These are phyloP conservation scores for Boletus sp. DNA, from an alignment of 768 basidiomycete genomes.

Conservation along the genomic window DNA sequence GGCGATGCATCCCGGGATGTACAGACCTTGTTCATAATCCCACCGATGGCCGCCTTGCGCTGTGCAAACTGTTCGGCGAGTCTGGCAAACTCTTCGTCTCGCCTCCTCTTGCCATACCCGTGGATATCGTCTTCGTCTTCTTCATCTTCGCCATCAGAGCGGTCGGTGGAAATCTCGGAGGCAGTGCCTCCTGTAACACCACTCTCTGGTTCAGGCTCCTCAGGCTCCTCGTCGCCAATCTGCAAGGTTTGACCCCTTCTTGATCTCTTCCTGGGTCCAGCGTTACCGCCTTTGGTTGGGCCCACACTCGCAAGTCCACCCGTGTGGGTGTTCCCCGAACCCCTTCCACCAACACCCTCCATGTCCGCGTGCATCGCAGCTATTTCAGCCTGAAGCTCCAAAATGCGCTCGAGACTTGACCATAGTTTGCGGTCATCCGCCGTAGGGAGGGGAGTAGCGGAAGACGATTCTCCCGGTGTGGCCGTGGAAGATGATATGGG, in stretches of 20 bases:
- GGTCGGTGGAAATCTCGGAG: constrained; percentile 26
- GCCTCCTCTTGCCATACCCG: constrained; percentile 48
- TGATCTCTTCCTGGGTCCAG: constrained; percentile 18
- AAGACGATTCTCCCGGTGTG: constrained; percentile 3
- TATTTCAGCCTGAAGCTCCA: constrained; percentile 69
- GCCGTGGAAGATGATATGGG: constrained; percentile 7
- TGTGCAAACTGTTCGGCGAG: constrained; percentile 67
- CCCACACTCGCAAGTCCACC: constrained; percentile 2
- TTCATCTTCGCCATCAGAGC: constrained; percentile 34
- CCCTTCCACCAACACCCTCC: constrained; percentile 49
- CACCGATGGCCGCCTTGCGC: constrained; percentile 63
- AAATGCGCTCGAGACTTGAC: constrained; percentile 63
- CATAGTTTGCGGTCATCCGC: constrained; percentile 53
- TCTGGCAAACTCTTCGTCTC: constrained; percentile 67
- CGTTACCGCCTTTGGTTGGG: constrained; percentile 12
- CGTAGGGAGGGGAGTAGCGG: constrained; percentile 4
- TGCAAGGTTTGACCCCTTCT: constrained; percentile 36
- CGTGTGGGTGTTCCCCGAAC: constrained; percentile 3
- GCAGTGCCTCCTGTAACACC: constrained; percentile 9
- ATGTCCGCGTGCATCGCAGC: constrained; percentile 71
- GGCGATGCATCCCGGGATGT: not conserved
- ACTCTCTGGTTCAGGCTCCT: constrained; percentile 15
- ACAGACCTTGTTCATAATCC: constrained; percentile 69
- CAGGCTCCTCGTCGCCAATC: constrained; percentile 27
- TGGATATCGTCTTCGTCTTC: constrained; percentile 46